Conservation (phyloP, 768 basidiomycete genomes). For the Termitomyces sp. region DNA sequence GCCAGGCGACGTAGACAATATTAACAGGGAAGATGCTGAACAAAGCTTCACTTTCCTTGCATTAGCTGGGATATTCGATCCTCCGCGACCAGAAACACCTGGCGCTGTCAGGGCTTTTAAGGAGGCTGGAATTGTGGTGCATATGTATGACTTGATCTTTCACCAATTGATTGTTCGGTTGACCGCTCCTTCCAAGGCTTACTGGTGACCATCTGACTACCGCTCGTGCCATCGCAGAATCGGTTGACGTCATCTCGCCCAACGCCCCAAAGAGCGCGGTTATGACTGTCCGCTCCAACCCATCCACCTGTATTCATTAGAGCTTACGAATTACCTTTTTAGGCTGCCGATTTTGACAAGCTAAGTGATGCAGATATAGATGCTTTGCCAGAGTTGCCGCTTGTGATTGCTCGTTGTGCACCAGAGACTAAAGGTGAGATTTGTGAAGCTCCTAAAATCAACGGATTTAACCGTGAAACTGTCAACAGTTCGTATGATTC, state of each 20-base stretch:
- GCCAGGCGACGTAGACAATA: conserved; percentile 16
- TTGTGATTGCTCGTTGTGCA: conserved; percentile 56
- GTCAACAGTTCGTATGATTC: conserved; percentile 42
- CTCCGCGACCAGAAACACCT: conserved; percentile 48
- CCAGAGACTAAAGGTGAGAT: conserved; percentile 41
- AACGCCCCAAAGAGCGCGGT: conserved; percentile 34
- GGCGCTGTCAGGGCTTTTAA: conserved; percentile 47
- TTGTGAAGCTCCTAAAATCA: too few relatives aligned
- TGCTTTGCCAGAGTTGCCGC: conserved; percentile 43
- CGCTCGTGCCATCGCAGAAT: conserved; percentile 45
- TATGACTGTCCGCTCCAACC: conserved; percentile 24
- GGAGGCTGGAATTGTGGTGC: conserved; percentile 47
- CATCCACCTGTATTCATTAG: not conserved
- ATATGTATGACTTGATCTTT: conserved; percentile 24
- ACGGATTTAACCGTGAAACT: not conserved
- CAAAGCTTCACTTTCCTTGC: conserved; percentile 44
- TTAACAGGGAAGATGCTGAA: conserved; percentile 41
- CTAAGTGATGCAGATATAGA: conserved; percentile 48
- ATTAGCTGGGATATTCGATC: conserved; percentile 52
- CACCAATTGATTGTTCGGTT: not conserved
- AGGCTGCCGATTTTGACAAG: conserved; percentile 45
- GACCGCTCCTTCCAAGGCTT: conserved; percentile 30
- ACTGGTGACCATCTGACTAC: conserved; percentile 52
- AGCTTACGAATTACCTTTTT: not conserved
- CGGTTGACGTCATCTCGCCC: conserved; percentile 40